Conservation (phyloP, 495 filamentous ascomycete genomes). For the Halenospora varia region DNA sequence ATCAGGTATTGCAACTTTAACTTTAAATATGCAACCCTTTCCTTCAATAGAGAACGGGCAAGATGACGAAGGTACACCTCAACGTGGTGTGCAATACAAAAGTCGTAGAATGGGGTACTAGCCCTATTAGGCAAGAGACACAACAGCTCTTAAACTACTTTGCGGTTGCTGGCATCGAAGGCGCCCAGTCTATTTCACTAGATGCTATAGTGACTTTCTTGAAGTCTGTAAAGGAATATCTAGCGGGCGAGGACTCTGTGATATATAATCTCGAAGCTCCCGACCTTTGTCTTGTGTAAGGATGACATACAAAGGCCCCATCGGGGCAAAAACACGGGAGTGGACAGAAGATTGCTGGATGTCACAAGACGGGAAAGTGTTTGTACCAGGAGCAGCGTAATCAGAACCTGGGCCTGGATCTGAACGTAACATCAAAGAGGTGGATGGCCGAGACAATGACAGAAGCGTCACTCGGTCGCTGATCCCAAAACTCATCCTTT, state of each 20-base stretch:
- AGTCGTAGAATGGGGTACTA: background rate
- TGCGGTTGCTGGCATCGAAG: background rate
- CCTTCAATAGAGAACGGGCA: background rate
- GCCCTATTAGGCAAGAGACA: background rate
- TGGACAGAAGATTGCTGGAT: background rate
- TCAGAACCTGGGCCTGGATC: background rate
- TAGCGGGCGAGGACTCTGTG: background rate
- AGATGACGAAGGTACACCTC: background rate
- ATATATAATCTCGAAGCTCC: background rate
- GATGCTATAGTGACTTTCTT: background rate
- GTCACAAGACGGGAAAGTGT: background rate
- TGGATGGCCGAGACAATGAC: background rate
- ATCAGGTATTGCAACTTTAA: background rate
- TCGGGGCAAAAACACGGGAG: background rate
- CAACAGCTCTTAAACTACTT: background rate
- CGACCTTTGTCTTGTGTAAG: background rate
- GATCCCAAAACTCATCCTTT: background rate
- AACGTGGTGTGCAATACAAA: background rate
- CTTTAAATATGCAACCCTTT: background rate
- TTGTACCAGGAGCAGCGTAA: background rate
- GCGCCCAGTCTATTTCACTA: background rate
- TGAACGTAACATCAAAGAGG: background rate
- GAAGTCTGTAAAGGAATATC: background rate
- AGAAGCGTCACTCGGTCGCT: background rate
- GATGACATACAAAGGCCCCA: background rate